A percentile compares a stretch with the other conserved stretches of the same genome.
Evolutionary conservation across 129 eudicot genomes (phyloP).

Genomic region (Gnaphalium uliginosum): DNA sequence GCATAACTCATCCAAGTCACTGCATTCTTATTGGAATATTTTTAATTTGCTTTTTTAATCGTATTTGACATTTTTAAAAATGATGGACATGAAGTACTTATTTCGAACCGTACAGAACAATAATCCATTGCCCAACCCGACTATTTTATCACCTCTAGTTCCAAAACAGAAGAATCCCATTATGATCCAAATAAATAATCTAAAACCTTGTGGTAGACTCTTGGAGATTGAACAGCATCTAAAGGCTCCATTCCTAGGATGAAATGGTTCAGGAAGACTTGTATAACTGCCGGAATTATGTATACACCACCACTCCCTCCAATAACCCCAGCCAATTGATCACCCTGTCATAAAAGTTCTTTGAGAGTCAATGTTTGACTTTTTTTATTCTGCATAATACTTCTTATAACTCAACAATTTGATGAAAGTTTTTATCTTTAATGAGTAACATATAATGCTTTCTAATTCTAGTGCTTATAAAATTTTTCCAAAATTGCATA

Average conservation of each 20-base stretch:
- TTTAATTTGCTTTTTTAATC: too few relatives aligned
- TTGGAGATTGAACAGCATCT: slow-evolving; percentile 73
- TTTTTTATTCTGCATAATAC: background rate
- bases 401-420: background rate
- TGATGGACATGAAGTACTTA: background rate
- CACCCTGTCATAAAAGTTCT: slow-evolving; percentile 48
- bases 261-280: slow-evolving; percentile 91
- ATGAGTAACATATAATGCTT: too few relatives aligned
- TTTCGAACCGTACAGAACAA: background rate
- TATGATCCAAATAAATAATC: background rate
- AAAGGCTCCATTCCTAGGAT: slow-evolving; percentile 81
- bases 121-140: too few relatives aligned
- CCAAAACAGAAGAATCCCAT: too few relatives aligned
- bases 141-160: too few relatives aligned
- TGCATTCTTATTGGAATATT: background rate
- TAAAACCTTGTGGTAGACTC: slow-evolving; percentile 92
- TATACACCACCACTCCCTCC: slow-evolving; percentile 97
- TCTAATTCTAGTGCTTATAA: too few relatives aligned
- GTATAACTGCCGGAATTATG: slow-evolving; percentile 80
- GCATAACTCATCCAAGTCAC: background rate
- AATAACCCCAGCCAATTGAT: slow-evolving; percentile 82
- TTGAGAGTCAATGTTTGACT: slow-evolving; percentile 12
- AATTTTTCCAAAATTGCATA: too few relatives aligned
- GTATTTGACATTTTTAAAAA: background rate
- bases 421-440: too few relatives aligned